Conservation (phyloP, 768 basidiomycete genomes). For the Gloeophyllum trabeum region DNA sequence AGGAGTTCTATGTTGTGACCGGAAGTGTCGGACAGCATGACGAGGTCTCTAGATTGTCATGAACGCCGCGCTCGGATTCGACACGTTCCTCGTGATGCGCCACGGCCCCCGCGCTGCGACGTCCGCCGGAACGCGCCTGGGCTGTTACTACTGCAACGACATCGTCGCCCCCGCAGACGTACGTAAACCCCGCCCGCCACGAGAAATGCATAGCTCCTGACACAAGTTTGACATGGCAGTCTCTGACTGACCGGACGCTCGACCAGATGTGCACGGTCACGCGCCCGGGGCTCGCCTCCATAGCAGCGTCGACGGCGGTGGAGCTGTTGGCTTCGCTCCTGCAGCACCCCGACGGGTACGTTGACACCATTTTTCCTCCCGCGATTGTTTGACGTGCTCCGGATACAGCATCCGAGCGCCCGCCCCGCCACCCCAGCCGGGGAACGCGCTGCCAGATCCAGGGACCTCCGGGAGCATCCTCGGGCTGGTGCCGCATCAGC, state of each 20-base stretch:
- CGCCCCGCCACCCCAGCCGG: conserved; percentile 42
- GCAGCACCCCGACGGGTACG: conserved; percentile 83
- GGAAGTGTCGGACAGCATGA: background rate
- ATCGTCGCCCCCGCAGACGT: conserved; percentile 95
- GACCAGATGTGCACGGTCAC: conserved; percentile 99
- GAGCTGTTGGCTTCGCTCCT: conserved; percentile 83
- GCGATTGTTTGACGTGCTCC: background rate
- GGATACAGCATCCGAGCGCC: conserved; percentile 49
- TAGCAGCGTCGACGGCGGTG: conserved; percentile 86
- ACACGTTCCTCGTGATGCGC: conserved; percentile 93
- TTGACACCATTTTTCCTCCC: background rate
- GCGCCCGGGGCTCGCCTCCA: conserved; percentile 85
- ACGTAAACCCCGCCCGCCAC: too few relatives aligned
- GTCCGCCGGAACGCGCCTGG: conserved; percentile 35
- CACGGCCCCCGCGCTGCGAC: conserved; percentile 57
- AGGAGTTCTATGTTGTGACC: conserved; percentile 1
- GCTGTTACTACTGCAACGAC: conserved; percentile 98
- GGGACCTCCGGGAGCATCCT: conserved; percentile 40
- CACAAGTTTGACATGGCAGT: too few relatives aligned
- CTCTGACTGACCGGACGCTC: conserved; percentile 78
- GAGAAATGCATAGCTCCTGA: too few relatives aligned
- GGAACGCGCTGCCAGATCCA: conserved; percentile 15
- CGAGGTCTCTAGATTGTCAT: conserved; percentile 60
- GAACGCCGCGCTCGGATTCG: conserved; percentile 93
- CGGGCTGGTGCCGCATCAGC: conserved; percentile 87